A percentile compares a stretch with the other conserved stretches of the same genome.
phyloP scores from a whole-genome alignment of 2,329 filamentous ascomycete species.

The Drechslerella dactyloides region DNA sequence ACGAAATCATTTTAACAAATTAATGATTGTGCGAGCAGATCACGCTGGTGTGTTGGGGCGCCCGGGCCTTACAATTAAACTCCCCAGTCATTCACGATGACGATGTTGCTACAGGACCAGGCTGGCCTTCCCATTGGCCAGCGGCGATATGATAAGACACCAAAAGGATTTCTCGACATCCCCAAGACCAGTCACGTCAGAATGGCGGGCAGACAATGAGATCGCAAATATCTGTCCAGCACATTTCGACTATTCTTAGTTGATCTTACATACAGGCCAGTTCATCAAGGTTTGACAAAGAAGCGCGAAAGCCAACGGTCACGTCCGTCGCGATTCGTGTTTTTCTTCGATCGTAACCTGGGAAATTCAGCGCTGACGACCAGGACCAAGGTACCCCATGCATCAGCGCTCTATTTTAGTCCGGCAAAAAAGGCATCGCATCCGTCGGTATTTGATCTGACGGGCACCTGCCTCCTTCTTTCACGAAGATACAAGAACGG shows the following conservation, averaged over 20 bases:
- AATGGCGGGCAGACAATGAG: not conserved
- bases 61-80: slow-evolving; percentile 40
- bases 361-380: slow-evolving; percentile 17
- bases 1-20: slow-evolving; percentile 28
- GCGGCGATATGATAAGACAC: slow-evolving; percentile 27
- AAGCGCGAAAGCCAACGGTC: slow-evolving; percentile 2
- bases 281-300: slow-evolving; percentile 3
- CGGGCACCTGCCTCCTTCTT: slow-evolving; percentile 15
- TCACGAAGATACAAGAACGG: slow-evolving; percentile 16
- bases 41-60: slow-evolving; percentile 28
- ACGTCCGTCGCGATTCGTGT: not conserved
- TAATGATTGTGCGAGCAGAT: slow-evolving; percentile 23
- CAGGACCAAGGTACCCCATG: slow-evolving; percentile 11
- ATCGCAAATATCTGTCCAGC: too few species aligned
- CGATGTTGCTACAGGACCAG: slow-evolving; percentile 27
- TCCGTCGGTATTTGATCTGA: slow-evolving; percentile 30
- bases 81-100: slow-evolving; percentile 34
- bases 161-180: slow-evolving; percentile 18
- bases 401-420: slow-evolving; percentile 45
- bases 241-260: not conserved
- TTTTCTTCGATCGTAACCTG: slow-evolving; percentile 18
- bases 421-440: slow-evolving; percentile 5
- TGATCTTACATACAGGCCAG: not conserved
- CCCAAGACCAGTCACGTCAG: slow-evolving; percentile 4
- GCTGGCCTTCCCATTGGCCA: slow-evolving; percentile 44